Evolutionary conservation across 2,329 filamentous ascomycete genomes (phyloP).

Genomic region (Ilyonectria destructans): DNA sequence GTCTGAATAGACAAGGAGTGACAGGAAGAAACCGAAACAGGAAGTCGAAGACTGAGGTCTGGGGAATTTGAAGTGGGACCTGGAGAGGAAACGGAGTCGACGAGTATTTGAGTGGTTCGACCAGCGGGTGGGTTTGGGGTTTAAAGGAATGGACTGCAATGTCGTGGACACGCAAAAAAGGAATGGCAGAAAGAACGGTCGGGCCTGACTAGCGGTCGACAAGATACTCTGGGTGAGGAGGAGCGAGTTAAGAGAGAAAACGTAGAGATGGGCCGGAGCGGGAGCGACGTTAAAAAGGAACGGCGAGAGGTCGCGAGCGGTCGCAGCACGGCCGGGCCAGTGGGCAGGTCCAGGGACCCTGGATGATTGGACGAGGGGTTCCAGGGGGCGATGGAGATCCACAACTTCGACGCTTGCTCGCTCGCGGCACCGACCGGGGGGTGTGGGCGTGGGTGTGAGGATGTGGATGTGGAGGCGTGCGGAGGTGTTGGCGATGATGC

Average conservation of each 20-base stretch:
- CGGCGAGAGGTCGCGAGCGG: slow-evolving; percentile 31
- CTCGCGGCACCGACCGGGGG: slow-evolving; percentile 22
- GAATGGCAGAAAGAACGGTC: slow-evolving; percentile 44
- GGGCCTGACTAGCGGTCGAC: slow-evolving; percentile 49
- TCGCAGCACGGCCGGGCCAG: slow-evolving; percentile 22
- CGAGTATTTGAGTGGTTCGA: slow-evolving; percentile 50
- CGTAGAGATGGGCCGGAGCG: slow-evolving; percentile 43
- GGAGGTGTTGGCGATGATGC: slow-evolving; percentile 13
- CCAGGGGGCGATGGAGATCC: slow-evolving; percentile 24
- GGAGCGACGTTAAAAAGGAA: slow-evolving; percentile 52
- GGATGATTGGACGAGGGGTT: slow-evolving; percentile 32
- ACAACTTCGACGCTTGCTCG: slow-evolving; percentile 7
- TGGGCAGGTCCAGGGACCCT: slow-evolving; percentile 27
- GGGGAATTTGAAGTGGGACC: slow-evolving; percentile 23
- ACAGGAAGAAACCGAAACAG: slow-evolving; percentile 45
- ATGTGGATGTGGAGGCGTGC: slow-evolving; percentile 36
- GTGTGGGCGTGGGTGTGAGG: slow-evolving; percentile 20
- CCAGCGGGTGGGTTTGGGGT: slow-evolving; percentile 42
- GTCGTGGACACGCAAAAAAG: slow-evolving; percentile 53
- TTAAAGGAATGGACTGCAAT: slow-evolving; percentile 54
- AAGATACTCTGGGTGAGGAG: slow-evolving; percentile 47
- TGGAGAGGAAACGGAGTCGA: slow-evolving; percentile 38
- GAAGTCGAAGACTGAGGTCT: slow-evolving; percentile 43
- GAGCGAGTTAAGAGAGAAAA: slow-evolving; percentile 40
- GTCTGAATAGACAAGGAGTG: slow-evolving; percentile 45